phyloP scores from a whole-genome alignment of 495 filamentous ascomycete genomes.

The Trypethelium eluteriae region DNA sequence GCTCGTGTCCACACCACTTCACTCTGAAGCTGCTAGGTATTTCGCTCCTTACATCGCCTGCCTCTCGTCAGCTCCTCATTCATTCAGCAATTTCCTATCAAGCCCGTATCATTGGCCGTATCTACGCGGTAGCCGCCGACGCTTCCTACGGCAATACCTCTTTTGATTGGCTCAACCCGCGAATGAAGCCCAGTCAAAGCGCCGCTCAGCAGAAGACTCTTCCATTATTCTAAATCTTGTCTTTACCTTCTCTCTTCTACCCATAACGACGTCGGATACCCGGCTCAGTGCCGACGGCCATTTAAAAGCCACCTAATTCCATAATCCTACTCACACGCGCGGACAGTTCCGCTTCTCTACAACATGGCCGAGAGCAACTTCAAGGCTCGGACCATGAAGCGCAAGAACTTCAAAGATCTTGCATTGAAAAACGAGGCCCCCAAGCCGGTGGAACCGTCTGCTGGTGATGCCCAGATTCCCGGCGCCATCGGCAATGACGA shows the following conservation, averaged over 20 bases:
- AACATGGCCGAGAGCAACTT: constrained; percentile 72
- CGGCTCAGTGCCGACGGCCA: not conserved
- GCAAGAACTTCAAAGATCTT: constrained; percentile 97
- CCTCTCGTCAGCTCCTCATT: not conserved
- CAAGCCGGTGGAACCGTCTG: constrained; percentile 48
- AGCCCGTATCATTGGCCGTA: not conserved
- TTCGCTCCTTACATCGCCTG: not conserved
- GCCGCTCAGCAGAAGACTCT: not conserved
- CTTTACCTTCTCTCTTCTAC: not conserved
- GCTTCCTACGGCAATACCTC: not conserved
- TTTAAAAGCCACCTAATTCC: not conserved
- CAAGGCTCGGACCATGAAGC: constrained; percentile 84
- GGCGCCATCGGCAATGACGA: constrained; percentile 56
- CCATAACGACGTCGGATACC: not conserved
- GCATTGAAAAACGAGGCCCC: constrained; percentile 65
- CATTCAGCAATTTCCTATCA: not conserved
- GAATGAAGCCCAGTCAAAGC: constrained; percentile 1
- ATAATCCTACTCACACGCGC: not conserved
- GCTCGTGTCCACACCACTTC: not conserved
- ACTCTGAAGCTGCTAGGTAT: not conserved
- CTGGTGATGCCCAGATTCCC: constrained; percentile 51
- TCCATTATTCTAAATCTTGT: not conserved
- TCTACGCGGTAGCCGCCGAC: constrained; percentile 1
- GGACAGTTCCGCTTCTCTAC: constrained; percentile 17
- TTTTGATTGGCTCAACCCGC: not conserved